A percentile compares a stretch with the other conserved stretches of the same genome.
phyloP scores from a whole-genome alignment of 139 green algal genomes.

The Chlorella sp. region DNA sequence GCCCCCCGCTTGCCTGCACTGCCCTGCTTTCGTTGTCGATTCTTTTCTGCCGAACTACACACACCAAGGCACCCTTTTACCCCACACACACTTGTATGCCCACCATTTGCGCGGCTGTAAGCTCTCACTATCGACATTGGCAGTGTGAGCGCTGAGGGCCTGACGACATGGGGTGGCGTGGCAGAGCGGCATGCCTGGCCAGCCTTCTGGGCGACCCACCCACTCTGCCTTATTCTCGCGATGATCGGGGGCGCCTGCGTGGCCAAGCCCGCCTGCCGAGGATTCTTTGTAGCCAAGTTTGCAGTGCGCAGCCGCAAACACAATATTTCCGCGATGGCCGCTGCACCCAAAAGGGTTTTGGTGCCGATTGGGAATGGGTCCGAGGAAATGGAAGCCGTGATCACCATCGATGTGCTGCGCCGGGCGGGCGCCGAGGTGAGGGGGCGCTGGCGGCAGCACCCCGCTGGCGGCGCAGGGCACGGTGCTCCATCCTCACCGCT shows the following conservation, averaged over 20 bases:
- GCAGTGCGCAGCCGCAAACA: neutral
- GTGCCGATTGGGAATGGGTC: conserved; percentile 87
- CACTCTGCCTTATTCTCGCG: neutral
- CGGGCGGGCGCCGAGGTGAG: conserved; percentile 77
- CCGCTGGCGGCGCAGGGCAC: neutral
- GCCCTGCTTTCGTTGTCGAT: conserved; percentile 1
- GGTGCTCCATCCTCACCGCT: too few relatives aligned
- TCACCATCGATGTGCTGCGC: conserved; percentile 92
- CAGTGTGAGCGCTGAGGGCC: neutral
- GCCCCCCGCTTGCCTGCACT: neutral
- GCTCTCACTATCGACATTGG: neutral
- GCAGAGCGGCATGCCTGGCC: neutral
- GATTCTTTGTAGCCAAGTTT: too few relatives aligned
- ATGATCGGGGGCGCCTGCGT: too few relatives aligned
- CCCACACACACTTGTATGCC: neutral
- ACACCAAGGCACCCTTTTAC: neutral
- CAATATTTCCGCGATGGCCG: neutral
- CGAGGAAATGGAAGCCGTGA: conserved; percentile 93
- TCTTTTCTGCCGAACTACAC: neutral
- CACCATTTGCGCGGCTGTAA: neutral
- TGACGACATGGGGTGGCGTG: neutral
- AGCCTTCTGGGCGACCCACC: neutral
- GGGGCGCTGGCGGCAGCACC: neutral
- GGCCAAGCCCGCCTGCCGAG: neutral
- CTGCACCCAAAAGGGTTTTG: conserved; percentile 68